Evolutionary conservation across 768 basidiomycete species (phyloP).

Genomic region (Candolleomyces aberdarensis): DNA sequence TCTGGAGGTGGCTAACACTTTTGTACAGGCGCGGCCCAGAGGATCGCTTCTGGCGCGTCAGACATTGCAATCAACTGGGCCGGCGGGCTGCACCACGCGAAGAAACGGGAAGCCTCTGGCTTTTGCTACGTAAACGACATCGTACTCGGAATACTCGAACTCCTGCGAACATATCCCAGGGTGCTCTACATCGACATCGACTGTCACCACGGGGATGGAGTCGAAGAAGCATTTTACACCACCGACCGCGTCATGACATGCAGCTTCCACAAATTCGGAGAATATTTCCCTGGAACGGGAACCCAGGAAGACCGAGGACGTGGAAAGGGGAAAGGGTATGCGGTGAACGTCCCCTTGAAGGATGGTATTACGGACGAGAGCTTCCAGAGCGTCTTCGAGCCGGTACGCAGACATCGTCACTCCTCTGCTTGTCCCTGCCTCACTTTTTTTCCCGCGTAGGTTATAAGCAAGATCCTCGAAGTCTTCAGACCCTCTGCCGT

Average conservation of each 20-base stretch:
- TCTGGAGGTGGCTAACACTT: constrained; percentile 4
- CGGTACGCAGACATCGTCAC: constrained; percentile 48
- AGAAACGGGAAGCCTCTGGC: constrained; percentile 95
- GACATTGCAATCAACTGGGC: constrained; percentile 99
- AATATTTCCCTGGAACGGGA: constrained; percentile 88
- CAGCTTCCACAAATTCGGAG: constrained; percentile 96
- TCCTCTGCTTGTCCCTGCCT: constrained; percentile 3
- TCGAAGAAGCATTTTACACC: constrained; percentile 98
- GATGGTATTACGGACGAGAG: constrained; percentile 93
- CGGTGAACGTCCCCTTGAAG: constrained; percentile 89
- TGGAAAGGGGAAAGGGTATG: constrained; percentile 81
- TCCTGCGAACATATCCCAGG: constrained; percentile 79
- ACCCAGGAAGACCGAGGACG: constrained; percentile 84
- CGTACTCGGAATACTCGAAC: constrained; percentile 89
- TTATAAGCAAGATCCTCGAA: constrained; percentile 81
- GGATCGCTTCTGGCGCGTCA: constrained; percentile 74
- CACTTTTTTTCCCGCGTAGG: constrained; percentile 38
- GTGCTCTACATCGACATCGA: constrained; percentile 98
- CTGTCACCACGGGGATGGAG: constrained; percentile 97
- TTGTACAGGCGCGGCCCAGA: constrained; percentile 70
- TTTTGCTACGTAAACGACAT: constrained; percentile 99
- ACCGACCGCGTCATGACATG: constrained; percentile 97
- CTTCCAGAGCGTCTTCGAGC: constrained; percentile 87
- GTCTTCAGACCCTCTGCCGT: constrained; percentile 86
- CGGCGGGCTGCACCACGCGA: constrained; percentile 98